phyloP scores from a whole-genome alignment of 495 filamentous ascomycete genomes.

The Hypomontagnella monticulosa region DNA sequence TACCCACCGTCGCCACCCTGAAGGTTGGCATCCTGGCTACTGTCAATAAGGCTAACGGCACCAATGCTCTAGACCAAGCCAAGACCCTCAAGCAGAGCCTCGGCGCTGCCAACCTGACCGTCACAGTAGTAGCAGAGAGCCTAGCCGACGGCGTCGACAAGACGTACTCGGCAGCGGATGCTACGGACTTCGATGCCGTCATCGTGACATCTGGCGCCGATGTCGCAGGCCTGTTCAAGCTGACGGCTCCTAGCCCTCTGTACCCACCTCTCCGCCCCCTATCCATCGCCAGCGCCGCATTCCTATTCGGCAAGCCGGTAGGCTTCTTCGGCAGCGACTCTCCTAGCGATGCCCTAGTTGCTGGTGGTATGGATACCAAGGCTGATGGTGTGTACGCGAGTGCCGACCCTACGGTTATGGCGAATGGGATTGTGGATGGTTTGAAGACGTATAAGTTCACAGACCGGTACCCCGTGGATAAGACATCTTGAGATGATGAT shows the following conservation, averaged over 20 bases:
- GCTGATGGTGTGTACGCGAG: conserved; percentile 64
- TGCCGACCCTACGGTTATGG: conserved; percentile 51
- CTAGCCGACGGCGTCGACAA: conserved; percentile 66
- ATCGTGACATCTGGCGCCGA: conserved; percentile 68
- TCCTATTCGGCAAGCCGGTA: conserved; percentile 78
- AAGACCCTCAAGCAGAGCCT: conserved; percentile 58
- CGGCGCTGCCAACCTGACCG: conserved; percentile 58
- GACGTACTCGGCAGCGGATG: conserved; percentile 77
- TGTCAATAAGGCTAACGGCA: conserved; percentile 30
- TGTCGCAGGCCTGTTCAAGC: conserved; percentile 55
- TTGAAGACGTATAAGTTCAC: conserved; percentile 71
- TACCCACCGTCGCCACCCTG: conserved; percentile 69
- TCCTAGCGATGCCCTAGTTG: conserved; percentile 50
- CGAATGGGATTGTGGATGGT: conserved; percentile 63
- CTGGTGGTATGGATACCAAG: conserved; percentile 50
- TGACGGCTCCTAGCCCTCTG: conserved; percentile 53
- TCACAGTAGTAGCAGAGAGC: conserved; percentile 70
- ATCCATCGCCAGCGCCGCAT: conserved; percentile 73
- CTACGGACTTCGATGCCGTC: conserved; percentile 76
- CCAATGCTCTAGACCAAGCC: conserved; percentile 57
- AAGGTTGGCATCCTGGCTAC: conserved; percentile 74
- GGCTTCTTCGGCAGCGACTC: conserved; percentile 64
- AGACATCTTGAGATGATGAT: neutral
- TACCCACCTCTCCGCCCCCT: conserved; percentile 71
- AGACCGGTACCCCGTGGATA: conserved; percentile 65